Base-by-base conservation (phyloP, 2,329 filamentous ascomycete genomes). In the Annulohypoxylon truncatum region DNA sequence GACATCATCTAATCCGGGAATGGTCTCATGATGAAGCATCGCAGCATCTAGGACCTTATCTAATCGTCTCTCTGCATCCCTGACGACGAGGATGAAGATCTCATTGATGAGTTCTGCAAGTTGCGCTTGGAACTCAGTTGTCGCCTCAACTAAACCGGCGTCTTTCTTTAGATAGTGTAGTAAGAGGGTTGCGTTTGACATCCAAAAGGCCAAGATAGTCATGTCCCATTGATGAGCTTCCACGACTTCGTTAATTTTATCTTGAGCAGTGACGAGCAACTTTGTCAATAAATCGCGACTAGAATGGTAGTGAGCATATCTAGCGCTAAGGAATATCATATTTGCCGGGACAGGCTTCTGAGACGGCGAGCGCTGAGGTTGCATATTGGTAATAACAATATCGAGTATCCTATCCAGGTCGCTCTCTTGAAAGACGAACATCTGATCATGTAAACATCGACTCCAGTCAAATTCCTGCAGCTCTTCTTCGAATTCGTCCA, bases 131-230 rank as follows among this genome's bases (percentile, higher is more conserved):
- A 97, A 98, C 71, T 96, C 91, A 0, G 90, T 87, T 0, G 95
- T 98, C 7, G 92, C 90, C 74, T 90, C 87, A 5, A 94, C 86
- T 15, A 98, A 82, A 0, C 93, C 94, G 4, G 87, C 82, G 73
- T 99, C 96, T 79, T 99, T 99, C 78, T 97, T 97, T 57, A 99
- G 83, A 77, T 99, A 99, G 79, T 99, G 95, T 56, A 98, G 83
- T n/a, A 99, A 82, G 38, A 99, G 82, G 0, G 96, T 99, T 7
- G 93, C 94, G 78, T 99, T 99, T 1, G 96, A 98, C 75, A 97
- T 94, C 96, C 96, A 99, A 77, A 99, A 99, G 2, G 96, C 96
- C 35, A 99, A 83, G 71, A 99, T 97, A 0, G 96, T 99, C 96
- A 99, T 99, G 77, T 99, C 96, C 96, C 96, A 98, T 77, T 99